Conservation (phyloP, 1,284 basidiomycete species). For the Caloboletus firmus region DNA sequence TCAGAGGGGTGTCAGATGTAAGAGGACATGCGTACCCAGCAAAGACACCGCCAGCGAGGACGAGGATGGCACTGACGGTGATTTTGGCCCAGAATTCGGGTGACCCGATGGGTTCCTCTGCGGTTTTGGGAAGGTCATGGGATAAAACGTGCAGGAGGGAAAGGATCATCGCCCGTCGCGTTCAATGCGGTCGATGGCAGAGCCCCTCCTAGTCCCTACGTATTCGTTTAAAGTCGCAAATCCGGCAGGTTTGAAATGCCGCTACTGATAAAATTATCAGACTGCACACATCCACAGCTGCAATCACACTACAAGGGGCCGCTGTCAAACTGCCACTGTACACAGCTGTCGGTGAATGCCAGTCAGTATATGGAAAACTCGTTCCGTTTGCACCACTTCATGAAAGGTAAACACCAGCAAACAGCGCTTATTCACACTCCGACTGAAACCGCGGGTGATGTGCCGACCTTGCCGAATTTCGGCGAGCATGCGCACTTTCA, state of each 20-base stretch:
- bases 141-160: constrained; percentile 4
- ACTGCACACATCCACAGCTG: too few relatives aligned
- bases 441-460: too few relatives aligned
- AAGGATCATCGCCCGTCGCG: constrained; percentile 8
- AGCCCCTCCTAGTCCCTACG: neutral
- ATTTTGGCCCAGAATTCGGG: constrained; percentile 71
- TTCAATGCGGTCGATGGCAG: neutral
- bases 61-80: constrained; percentile 61
- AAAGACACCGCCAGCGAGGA: constrained; percentile 81
- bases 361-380: too few relatives aligned
- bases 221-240: neutral
- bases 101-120: constrained; percentile 39
- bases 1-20: neutral
- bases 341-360: too few relatives aligned
- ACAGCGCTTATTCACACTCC: too few relatives aligned
- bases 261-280: too few relatives aligned
- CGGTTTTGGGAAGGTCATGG: neutral
- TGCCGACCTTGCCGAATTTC: too few relatives aligned
- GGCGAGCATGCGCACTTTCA: too few relatives aligned
- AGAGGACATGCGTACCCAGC: constrained; percentile 57
- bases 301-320: too few relatives aligned
- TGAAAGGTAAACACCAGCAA: too few relatives aligned
- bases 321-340: too few relatives aligned
- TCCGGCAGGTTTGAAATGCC: neutral
- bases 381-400: too few relatives aligned